A percentile compares a stretch with the other conserved stretches of the same genome.
Conservation (phyloP, 352 stramenopile species). For the Pseudoperonospora humuli region DNA sequence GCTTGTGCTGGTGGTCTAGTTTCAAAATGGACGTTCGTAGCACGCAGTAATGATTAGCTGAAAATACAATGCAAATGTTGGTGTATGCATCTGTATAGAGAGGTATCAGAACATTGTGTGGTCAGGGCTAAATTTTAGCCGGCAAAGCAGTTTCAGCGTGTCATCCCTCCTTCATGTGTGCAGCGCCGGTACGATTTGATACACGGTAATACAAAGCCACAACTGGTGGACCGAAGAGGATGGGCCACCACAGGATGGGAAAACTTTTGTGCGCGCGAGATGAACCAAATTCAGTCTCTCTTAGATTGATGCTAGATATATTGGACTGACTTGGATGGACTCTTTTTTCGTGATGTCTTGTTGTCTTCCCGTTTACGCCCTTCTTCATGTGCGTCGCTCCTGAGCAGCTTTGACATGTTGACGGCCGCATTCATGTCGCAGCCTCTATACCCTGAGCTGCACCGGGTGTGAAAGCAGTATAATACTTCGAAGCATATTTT, state of each 20-base stretch:
- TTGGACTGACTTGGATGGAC: too few relatives aligned
- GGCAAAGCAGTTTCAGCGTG: conserved; percentile 11
- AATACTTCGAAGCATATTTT: too few relatives aligned
- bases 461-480: too few relatives aligned
- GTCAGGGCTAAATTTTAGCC: conserved; percentile 13
- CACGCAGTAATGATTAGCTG: not conserved
- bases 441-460: too few relatives aligned
- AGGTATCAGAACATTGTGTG: conserved; percentile 1
- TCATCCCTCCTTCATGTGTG: conserved; percentile 14
- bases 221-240: not conserved
- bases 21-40: conserved; percentile 26
- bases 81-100: not conserved
- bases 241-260: conserved; percentile 9
- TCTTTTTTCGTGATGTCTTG: too few relatives aligned
- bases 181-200: not conserved
- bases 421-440: too few relatives aligned
- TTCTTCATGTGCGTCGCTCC: too few relatives aligned
- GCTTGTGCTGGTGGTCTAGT: conserved; percentile 24
- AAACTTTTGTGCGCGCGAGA: conserved; percentile 17
- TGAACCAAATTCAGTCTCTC: too few relatives aligned
- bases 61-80: not conserved
- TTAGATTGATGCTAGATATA: too few relatives aligned
- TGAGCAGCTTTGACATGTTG: too few relatives aligned
- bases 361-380: too few relatives aligned
- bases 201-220: not conserved